Evolutionary conservation across 2,329 filamentous ascomycete genomes (phyloP).

Genomic region (Hypoxylon sp.): DNA sequence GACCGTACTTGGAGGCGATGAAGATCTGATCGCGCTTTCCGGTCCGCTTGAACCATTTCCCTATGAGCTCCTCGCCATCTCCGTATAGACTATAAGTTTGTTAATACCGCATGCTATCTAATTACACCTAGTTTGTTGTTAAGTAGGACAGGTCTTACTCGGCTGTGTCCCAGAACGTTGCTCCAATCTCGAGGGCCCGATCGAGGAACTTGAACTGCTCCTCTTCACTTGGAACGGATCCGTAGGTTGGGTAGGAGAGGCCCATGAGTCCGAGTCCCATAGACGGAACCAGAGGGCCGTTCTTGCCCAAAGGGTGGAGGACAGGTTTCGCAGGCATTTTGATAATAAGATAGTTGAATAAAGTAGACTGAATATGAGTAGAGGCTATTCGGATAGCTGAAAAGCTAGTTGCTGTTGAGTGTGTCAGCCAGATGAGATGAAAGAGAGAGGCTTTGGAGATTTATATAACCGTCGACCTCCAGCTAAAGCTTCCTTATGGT

Average conservation of each 20-base stretch:
- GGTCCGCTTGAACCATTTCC: conserved; percentile 63
- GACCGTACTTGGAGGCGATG: conserved; percentile 67
- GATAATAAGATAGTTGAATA: not conserved
- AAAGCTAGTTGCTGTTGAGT: not conserved
- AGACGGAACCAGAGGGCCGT: conserved; percentile 44
- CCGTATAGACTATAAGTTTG: conserved; percentile 57
- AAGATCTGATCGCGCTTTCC: conserved; percentile 64
- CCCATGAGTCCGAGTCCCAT: conserved; percentile 49
- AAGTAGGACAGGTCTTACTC: conserved; percentile 46
- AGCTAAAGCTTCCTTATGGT: not conserved
- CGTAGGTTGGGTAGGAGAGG: conserved; percentile 35
- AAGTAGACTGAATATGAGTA: not conserved
- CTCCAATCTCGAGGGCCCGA: conserved; percentile 60
- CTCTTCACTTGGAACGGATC: conserved; percentile 52
- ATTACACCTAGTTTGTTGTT: not conserved
- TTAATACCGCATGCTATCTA: conserved; percentile 15
- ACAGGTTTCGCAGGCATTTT: conserved; percentile 39
- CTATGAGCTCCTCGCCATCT: conserved; percentile 63
- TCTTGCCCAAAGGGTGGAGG: conserved; percentile 43
- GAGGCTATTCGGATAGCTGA: not conserved
- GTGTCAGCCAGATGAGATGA: not conserved
- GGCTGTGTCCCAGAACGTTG: conserved; percentile 61
- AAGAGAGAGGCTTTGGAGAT: not conserved
- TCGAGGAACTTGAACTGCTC: conserved; percentile 63
- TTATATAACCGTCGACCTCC: conserved; percentile 22